Evolutionary conservation across 2,329 filamentous ascomycete genomes (phyloP), one percentile per base, ranked within the genome.

Genomic region (Diaporthe nobilis): DNA sequence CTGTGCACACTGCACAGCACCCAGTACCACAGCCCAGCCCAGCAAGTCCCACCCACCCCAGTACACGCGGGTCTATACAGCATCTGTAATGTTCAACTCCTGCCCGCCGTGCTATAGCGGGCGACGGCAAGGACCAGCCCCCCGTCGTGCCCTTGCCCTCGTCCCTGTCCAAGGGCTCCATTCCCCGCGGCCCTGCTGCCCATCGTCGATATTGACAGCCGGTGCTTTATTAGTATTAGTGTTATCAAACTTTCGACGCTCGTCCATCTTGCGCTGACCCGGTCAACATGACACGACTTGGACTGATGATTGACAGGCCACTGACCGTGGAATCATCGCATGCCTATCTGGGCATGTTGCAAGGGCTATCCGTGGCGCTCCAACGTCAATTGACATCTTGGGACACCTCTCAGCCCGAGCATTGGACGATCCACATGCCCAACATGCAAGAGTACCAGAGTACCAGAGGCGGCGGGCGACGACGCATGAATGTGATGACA

Each of bases 401-500:
- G 49, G 65, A 53, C 22, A 25, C 31, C 44, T 53, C 47, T 25
- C 47, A 53, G 47, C 65, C 47, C 65, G 65, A 53, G 65, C 31
- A 68, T 68, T 53, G 65, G 65, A 68, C 47, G 65, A 68, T 39
- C 65, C 47, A 68, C 65, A 37, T 39, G 47, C 65, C 63, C 47
- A 34, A 39, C 65, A n/a, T 55, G 65, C 47, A 31, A 68, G 44
- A 37, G 8, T n/a, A 42, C n/a, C n/a, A 31, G 12, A 53, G 22
- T n/a, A 22, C 17, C 20, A 49, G 31, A 51, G 47, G 34, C 9
- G 47, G 49, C 34, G 49, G 65, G 65, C 65, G 49, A 22, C 65
- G 65, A 70, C 65, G 65, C 65, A 70, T 70, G 65, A 70, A 70
- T 70, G n/a, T 53, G 65, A 70, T 70, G 65, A 70, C 34, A 55